phyloP scores from a whole-genome alignment of 495 filamentous ascomycete species.

The Penicillium arizonense region DNA sequence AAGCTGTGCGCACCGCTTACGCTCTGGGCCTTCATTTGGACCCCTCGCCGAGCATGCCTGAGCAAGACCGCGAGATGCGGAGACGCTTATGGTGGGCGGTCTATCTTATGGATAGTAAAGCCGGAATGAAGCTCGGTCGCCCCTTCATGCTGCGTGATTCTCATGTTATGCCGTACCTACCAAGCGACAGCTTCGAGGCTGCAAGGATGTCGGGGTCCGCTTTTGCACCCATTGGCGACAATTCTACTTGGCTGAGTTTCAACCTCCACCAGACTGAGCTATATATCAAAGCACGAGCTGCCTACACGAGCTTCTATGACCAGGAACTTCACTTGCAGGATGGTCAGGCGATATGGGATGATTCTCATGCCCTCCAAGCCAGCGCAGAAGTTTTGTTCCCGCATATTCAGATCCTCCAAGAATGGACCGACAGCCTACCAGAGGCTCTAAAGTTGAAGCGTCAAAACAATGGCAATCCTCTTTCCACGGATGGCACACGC shows the following conservation, averaged over 20 bases:
- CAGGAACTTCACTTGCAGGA: constrained; percentile 7
- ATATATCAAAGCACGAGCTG: constrained; percentile 31
- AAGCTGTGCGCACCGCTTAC: constrained; percentile 47
- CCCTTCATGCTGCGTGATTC: constrained; percentile 37
- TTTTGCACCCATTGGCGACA: constrained; percentile 33
- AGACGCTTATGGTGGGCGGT: constrained; percentile 54
- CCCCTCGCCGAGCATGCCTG: constrained; percentile 35
- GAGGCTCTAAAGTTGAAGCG: constrained; percentile 35
- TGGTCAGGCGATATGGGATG: constrained; percentile 15
- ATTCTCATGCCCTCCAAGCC: constrained; percentile 5
- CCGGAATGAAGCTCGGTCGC: constrained; percentile 52
- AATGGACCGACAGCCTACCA: constrained; percentile 35
- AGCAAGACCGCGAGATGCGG: constrained; percentile 37
- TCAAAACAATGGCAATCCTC: constrained; percentile 28
- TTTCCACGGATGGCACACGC: constrained; percentile 38
- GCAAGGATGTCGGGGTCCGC: constrained; percentile 36
- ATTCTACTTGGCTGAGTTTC: constrained; percentile 41
- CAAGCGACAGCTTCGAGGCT: constrained; percentile 31
- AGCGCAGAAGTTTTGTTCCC: constrained; percentile 29
- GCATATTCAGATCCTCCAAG: constrained; percentile 23
- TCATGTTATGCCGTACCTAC: constrained; percentile 35
- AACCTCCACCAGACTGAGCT: constrained; percentile 39
- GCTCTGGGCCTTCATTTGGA: constrained; percentile 53
- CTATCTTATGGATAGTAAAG: constrained; percentile 46
- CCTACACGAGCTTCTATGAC: constrained; percentile 37